Percentiles rank a stretch among this genome's conserved stretches.
These are phyloP conservation scores for Microthlaspi erraticum DNA, from an alignment of 345 rosid species.

Conservation along the genomic window DNA sequence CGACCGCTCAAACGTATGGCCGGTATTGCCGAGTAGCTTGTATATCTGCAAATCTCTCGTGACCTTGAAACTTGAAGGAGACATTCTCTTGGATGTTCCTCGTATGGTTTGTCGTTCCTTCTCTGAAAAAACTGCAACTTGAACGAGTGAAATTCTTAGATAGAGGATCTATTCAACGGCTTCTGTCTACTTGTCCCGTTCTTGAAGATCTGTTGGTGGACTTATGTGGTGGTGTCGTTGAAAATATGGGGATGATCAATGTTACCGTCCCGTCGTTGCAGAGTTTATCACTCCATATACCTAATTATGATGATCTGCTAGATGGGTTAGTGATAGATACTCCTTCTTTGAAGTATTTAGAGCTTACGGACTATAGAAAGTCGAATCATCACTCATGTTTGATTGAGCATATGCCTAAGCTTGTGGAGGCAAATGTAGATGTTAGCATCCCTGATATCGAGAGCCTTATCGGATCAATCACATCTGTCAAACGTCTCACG, in stretches of 20 bases:
- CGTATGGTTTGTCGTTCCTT: conserved; percentile 17
- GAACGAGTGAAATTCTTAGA: neutral
- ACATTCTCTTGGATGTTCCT: neutral
- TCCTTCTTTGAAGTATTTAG: conserved; percentile 3
- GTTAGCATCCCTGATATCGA: neutral
- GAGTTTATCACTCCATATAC: neutral
- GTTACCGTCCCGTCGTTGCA: neutral
- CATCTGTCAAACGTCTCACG: conserved; percentile 20
- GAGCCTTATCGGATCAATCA: conserved; percentile 12
- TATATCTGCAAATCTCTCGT: conserved; percentile 6
- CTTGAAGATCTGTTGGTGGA: conserved; percentile 1
- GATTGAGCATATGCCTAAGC: conserved; percentile 5
- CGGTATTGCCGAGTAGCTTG: conserved; percentile 23
- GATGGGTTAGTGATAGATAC: neutral
- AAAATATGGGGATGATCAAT: neutral
- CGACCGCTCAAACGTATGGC: neutral
- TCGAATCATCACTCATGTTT: neutral
- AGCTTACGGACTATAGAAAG: neutral
- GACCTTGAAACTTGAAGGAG: neutral
- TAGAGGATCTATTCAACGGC: neutral
- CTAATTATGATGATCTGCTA: neutral
- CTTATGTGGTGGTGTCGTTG: too few species aligned
- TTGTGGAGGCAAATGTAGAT: conserved; percentile 21
- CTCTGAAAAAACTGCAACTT: conserved; percentile 1
- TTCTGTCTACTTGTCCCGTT: neutral